Evolutionary conservation across 306 rosid species (phyloP), one percentile per base, ranked within the genome.

Genomic region (Comarum palustre): DNA sequence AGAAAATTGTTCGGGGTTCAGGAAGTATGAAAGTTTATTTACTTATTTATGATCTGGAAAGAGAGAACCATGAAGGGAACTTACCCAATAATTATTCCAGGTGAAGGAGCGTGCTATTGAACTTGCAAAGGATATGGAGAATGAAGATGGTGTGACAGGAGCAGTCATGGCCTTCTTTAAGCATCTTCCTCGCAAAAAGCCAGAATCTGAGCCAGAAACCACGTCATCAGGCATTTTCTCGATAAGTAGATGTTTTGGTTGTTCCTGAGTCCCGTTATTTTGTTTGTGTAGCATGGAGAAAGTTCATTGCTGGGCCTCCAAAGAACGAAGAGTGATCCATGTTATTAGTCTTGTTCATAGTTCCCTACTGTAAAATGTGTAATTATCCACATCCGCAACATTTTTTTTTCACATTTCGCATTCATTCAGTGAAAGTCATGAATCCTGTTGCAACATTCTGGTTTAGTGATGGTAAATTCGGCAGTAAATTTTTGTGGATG

Each of bases 121-220:
- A 74, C 93, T 95, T 43, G 88, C 99, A 16, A 90, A 82, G 88
- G 93, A 91, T 69, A 92, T 95, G 97, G 92, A 92, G 75, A 83
- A 85, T 47, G 99, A 95, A 83, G 99, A 95, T 74, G 99, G 99
- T 17, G 97, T 95, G 50, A 72, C 86, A 7, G 99, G 99, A 70
- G 97, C 97, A n/a, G 99, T 95, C 61, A 95, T 83, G 78, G 99
- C 96, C 79, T 95, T 95, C 86, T 90, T 91, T 57, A 95, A 95
- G 86, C 99, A 92, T 74, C 89, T 90, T 87, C 93, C 89, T 73
- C 64, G 8, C 52, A 85, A 34, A 55, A 90, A 87, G 50, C 66
- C 82, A 0, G 93, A 90, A 29, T 19, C 83, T 3, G 92, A 88
- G 17, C 67, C 88, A 14, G 90, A 86, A 66, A 72, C 82, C 0